phyloP scores from a whole-genome alignment of 2,329 filamentous ascomycete species.

The Coleophoma crateriformis region DNA sequence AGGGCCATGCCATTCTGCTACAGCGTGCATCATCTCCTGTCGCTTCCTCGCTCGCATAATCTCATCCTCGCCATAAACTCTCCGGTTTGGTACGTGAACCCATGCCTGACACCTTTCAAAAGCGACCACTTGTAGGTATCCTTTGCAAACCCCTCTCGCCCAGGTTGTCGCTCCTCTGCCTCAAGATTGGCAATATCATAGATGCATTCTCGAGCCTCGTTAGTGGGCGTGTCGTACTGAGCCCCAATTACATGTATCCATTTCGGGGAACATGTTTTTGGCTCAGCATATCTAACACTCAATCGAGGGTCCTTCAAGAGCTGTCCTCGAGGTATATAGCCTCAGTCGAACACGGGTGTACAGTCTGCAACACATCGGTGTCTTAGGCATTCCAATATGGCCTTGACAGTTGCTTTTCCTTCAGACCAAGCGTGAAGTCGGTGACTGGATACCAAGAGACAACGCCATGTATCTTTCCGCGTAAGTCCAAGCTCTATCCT shows the following conservation, averaged over 20 bases:
- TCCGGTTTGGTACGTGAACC: conserved; percentile 13
- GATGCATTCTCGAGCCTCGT: conserved; percentile 11
- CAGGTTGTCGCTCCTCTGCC: conserved; percentile 2
- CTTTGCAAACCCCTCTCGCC: conserved; percentile 11
- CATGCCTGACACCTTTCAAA: conserved; percentile 11
- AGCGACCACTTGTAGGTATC: conserved; percentile 12
- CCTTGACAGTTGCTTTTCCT: not conserved
- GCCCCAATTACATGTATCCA: conserved; percentile 12
- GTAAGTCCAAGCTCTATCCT: conserved; percentile 31
- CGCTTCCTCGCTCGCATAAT: conserved; percentile 4
- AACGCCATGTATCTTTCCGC: conserved; percentile 24
- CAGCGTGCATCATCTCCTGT: conserved; percentile 8
- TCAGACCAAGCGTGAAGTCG: not conserved
- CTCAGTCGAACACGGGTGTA: not conserved
- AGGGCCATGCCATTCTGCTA: conserved; percentile 12
- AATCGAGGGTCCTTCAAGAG: not conserved
- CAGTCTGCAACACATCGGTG: not conserved
- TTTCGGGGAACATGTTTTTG: conserved; percentile 1
- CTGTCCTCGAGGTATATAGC: not conserved
- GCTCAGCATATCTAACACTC: not conserved
- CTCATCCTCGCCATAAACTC: conserved; percentile 9
- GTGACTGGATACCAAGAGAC: conserved; percentile 34
- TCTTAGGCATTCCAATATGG: not conserved
- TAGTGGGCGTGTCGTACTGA: conserved; percentile 13
- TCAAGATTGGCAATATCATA: conserved; percentile 9